These are phyloP conservation scores for Pterocarpus santalinus DNA, from an alignment of 306 rosid species.

Conservation along the genomic window DNA sequence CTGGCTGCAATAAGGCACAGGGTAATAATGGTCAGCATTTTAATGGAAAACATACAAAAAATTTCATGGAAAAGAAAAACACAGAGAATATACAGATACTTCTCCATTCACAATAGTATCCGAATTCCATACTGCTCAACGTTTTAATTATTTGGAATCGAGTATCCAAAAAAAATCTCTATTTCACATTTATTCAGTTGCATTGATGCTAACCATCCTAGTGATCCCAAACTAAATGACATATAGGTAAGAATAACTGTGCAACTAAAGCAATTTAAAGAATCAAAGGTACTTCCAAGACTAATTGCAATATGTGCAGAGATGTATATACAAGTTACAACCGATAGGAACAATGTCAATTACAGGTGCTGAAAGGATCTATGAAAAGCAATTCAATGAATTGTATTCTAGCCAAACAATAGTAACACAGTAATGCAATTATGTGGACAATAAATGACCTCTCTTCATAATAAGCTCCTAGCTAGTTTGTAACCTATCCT, in stretches of 20 bases:
- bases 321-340: not conserved
- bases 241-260: not conserved
- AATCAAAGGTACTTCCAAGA: slow-evolving; percentile 10
- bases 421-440: not conserved
- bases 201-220: not conserved
- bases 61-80: not conserved
- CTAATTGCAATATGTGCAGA: not conserved
- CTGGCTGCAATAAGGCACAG: slow-evolving; percentile 61
- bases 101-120: slow-evolving; percentile 2
- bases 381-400: slow-evolving; percentile 8
- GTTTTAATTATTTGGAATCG: slow-evolving; percentile 2
- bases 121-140: slow-evolving; percentile 10
- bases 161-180: not conserved
- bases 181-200: slow-evolving; percentile 15
- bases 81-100: not conserved
- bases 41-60: not conserved
- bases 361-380: slow-evolving; percentile 15
- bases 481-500: slow-evolving; percentile 7
- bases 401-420: not conserved
- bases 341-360: not conserved
- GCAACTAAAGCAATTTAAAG: slow-evolving; percentile 3
- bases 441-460: not conserved
- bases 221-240: not conserved
- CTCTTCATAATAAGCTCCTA: slow-evolving; percentile 19
- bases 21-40: slow-evolving; percentile 18